A percentile compares a stretch with the other conserved stretches of the same genome.
These are phyloP conservation scores for Stagonosporopsis tanaceti DNA, from an alignment of 2,329 filamentous ascomycete genomes.

Conservation along the genomic window DNA sequence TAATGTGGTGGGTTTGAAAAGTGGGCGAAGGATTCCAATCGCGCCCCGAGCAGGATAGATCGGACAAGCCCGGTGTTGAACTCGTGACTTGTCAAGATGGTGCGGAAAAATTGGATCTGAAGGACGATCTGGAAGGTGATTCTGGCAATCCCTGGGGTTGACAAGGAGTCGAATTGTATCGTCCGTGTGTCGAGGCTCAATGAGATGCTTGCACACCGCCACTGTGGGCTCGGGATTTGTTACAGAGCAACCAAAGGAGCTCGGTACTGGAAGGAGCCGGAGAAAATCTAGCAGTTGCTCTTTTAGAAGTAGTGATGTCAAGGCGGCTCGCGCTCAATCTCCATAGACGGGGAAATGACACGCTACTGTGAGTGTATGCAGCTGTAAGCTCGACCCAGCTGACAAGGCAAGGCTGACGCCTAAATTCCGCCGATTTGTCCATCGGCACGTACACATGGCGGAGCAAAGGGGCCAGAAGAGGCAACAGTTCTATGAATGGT, in stretches of 20 bases:
- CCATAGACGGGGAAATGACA: background rate
- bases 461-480: slow-evolving; percentile 12
- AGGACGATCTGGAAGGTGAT: background rate
- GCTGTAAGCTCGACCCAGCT: slow-evolving; percentile 15
- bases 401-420: slow-evolving; percentile 13
- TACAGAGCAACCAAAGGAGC: background rate
- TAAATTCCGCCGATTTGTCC: slow-evolving; percentile 7
- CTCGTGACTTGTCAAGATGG: background rate
- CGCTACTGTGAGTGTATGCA: slow-evolving; percentile 5
- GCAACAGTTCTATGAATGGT: slow-evolving; percentile 13
- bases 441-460: background rate
- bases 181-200: background rate
- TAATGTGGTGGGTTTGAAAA: background rate
- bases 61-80: slow-evolving; percentile 7
- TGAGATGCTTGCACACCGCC: background rate
- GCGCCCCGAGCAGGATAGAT: background rate
- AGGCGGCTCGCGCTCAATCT: background rate
- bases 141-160: background rate
- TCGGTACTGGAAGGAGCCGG: background rate
- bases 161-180: background rate
- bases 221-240: background rate
- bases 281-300: background rate
- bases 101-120: background rate
- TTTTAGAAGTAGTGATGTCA: background rate
- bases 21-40: slow-evolving; percentile 9